These are phyloP conservation scores for Gossypioides kirkii DNA, from an alignment of 345 rosid species.

Conservation along the genomic window DNA sequence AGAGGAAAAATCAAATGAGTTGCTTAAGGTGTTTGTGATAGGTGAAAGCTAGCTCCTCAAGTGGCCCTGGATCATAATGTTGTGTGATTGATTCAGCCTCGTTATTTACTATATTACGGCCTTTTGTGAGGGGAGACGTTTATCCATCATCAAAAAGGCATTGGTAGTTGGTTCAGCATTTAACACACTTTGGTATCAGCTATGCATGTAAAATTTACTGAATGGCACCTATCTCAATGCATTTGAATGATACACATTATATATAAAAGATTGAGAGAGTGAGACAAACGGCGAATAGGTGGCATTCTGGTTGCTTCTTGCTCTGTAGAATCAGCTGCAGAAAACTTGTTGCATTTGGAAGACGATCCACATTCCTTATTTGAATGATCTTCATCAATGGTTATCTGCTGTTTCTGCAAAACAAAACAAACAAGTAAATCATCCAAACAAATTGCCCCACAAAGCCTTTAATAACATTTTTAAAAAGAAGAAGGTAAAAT, in stretches of 20 bases:
- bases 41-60: neutral
- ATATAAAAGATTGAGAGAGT: constrained; percentile 4
- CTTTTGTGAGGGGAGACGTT: constrained; percentile 7
- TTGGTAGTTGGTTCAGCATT: constrained; percentile 15
- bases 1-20: neutral
- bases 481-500: neutral
- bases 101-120: constrained; percentile 1
- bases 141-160: constrained; percentile 6
- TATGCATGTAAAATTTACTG: neutral
- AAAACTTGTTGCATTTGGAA: constrained; percentile 42
- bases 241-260: neutral
- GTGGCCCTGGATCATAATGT: constrained; percentile 3
- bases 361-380: constrained; percentile 60
- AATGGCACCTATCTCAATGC: neutral
- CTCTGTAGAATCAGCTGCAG: constrained; percentile 45
- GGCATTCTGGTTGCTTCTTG: constrained; percentile 63
- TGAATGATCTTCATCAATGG: constrained; percentile 28
- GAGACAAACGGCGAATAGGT: constrained; percentile 66
- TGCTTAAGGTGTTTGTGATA: constrained; percentile 4
- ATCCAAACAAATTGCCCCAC: neutral
- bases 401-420: constrained; percentile 49
- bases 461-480: neutral
- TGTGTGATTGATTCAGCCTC: neutral
- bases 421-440: constrained; percentile 1
- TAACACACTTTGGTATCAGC: neutral